A percentile compares a stretch with the other conserved stretches of the same genome.
Evolutionary conservation across 2,329 filamentous ascomycete genomes (phyloP).

Genomic region (Exutisphaerella laricina): DNA sequence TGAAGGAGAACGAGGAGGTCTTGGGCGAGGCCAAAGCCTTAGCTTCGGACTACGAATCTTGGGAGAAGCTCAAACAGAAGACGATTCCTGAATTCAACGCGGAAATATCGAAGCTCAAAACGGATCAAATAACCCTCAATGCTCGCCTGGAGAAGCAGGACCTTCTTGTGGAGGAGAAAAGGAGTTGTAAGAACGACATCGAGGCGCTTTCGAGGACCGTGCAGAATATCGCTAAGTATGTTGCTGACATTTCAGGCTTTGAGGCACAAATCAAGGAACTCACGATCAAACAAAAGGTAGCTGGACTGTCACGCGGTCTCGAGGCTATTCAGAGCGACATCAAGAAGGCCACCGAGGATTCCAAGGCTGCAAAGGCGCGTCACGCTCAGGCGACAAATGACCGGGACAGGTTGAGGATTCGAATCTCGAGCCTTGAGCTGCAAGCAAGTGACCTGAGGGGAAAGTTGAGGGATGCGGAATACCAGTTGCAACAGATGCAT

Average conservation of each 20-base stretch:
- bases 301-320: constrained; percentile 60
- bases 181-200: constrained; percentile 64
- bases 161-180: constrained; percentile 54
- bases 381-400: constrained; percentile 63
- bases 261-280: constrained; percentile 70
- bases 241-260: constrained; percentile 65
- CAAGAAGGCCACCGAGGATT: constrained; percentile 60
- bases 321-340: constrained; percentile 81
- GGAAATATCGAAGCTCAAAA: constrained; percentile 52
- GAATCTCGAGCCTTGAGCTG: constrained; percentile 62
- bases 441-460: constrained; percentile 69
- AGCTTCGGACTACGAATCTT: constrained; percentile 66
- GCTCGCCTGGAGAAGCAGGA: constrained; percentile 58
- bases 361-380: constrained; percentile 57
- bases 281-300: constrained; percentile 66
- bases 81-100: constrained; percentile 66
- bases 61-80: constrained; percentile 57
- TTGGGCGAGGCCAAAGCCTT: constrained; percentile 50
- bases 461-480: constrained; percentile 63
- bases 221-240: constrained; percentile 65
- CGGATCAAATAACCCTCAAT: constrained; percentile 36
- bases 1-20: constrained; percentile 54
- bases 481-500: constrained; percentile 76
- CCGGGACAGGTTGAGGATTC: constrained; percentile 63
- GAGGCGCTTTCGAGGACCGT: constrained; percentile 74